phyloP scores from a whole-genome alignment of 2,329 filamentous ascomycete genomes.

The Berkeleyomyces basicola region DNA sequence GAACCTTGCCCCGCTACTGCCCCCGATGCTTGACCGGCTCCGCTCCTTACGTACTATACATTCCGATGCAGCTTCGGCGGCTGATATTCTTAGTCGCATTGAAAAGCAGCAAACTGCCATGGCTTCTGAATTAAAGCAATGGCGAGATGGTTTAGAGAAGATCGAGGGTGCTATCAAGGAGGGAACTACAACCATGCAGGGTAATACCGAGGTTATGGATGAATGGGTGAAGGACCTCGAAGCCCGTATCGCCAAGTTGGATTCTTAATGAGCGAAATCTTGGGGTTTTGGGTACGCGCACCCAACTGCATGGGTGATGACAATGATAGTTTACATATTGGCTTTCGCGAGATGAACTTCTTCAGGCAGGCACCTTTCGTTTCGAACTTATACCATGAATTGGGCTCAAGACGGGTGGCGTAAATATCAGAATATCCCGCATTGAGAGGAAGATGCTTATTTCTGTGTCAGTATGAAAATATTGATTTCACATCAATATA shows the following conservation, averaged over 20 bases:
- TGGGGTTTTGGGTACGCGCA: background rate
- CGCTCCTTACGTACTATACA: constrained; percentile 73
- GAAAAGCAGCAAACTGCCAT: constrained; percentile 71
- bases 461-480: too few species aligned
- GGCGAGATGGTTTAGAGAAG: constrained; percentile 64
- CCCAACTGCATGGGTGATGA: background rate
- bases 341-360: background rate
- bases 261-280: background rate
- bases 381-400: too few species aligned
- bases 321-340: background rate
- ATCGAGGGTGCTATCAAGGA: constrained; percentile 60
- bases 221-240: constrained; percentile 82
- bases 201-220: constrained; percentile 72
- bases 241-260: constrained; percentile 44
- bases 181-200: constrained; percentile 51
- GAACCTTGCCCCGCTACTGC: constrained; percentile 66
- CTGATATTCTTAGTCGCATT: constrained; percentile 57
- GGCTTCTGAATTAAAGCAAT: constrained; percentile 67
- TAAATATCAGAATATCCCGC: too few species aligned
- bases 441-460: too few species aligned
- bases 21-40: constrained; percentile 69
- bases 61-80: constrained; percentile 67
- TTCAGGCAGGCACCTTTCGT: background rate
- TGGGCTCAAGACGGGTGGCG: too few species aligned
- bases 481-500: too few species aligned